phyloP scores from a whole-genome alignment of 129 eudicot species.

The Erigeron canadensis region DNA sequence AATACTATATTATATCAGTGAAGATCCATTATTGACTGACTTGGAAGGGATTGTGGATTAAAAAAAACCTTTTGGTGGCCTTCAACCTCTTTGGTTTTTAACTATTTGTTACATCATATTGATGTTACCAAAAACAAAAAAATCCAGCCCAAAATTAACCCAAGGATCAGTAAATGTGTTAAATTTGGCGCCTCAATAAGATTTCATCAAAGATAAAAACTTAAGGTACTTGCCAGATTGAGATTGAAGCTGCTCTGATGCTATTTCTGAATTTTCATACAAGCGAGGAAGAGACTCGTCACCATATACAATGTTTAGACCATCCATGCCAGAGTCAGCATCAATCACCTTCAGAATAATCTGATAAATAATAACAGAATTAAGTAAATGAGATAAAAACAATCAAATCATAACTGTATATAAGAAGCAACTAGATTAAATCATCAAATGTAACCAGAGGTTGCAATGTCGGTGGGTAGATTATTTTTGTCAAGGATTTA shows the following conservation, averaged over 20 bases:
- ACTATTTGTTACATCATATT: no score
- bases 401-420: neutral
- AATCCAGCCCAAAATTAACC: neutral
- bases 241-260: constrained; percentile 74
- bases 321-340: constrained; percentile 69
- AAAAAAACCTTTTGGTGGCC: neutral
- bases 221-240: constrained; percentile 46
- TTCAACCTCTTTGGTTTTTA: no score
- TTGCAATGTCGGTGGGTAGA: neutral
- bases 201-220: constrained; percentile 8
- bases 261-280: constrained; percentile 81
- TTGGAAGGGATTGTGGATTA: neutral
- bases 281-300: constrained; percentile 85
- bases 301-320: constrained; percentile 66
- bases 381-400: constrained; percentile 16
- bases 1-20: no score
- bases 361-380: constrained; percentile 41
- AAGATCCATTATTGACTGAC: neutral
- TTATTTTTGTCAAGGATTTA: no score
- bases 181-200: neutral
- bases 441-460: neutral
- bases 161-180: neutral
- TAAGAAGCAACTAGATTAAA: constrained; percentile 4
- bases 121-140: neutral
- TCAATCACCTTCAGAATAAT: constrained; percentile 75